A percentile compares a stretch with the other conserved stretches of the same genome.
phyloP scores from a whole-genome alignment of 108 stramenopile species.

The Cyclotella cryptica region DNA sequence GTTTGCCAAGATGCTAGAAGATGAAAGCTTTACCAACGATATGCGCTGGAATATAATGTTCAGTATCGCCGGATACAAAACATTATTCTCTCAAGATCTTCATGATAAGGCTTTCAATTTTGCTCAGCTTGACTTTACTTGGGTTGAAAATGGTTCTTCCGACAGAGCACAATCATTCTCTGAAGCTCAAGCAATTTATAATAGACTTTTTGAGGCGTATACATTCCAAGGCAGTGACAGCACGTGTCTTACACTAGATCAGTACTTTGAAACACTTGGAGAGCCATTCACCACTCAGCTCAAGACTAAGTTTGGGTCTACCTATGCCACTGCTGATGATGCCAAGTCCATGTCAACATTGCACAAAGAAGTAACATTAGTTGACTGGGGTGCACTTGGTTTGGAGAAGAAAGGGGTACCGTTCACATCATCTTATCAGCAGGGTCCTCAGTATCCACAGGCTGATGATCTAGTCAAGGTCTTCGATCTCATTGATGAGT shows the following conservation, averaged over 20 bases:
- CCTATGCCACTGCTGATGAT: background rate
- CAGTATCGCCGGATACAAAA: background rate
- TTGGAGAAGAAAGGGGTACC: background rate
- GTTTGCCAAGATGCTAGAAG: background rate
- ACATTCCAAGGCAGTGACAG: background rate
- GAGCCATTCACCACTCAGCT: background rate
- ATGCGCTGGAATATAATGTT: constrained; percentile 1
- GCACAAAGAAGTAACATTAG: background rate
- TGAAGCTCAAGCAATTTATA: background rate
- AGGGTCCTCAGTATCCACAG: background rate
- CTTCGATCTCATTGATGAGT: background rate
- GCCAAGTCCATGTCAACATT: background rate
- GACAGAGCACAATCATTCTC: background rate
- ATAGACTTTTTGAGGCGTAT: background rate
- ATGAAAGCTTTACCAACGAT: background rate
- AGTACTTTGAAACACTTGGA: background rate
- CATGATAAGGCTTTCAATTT: constrained; percentile 2
- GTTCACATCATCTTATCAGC: background rate
- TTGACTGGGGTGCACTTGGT: background rate
- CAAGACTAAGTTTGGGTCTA: background rate
- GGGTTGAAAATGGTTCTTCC: background rate
- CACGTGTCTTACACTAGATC: constrained; percentile 3
- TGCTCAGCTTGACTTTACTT: background rate
- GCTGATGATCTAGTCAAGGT: background rate
- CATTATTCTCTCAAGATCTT: background rate